Evolutionary conservation across 2,329 filamentous ascomycete genomes (phyloP), one percentile per base, ranked within the genome.

Genomic region (Catunica adiposa): DNA sequence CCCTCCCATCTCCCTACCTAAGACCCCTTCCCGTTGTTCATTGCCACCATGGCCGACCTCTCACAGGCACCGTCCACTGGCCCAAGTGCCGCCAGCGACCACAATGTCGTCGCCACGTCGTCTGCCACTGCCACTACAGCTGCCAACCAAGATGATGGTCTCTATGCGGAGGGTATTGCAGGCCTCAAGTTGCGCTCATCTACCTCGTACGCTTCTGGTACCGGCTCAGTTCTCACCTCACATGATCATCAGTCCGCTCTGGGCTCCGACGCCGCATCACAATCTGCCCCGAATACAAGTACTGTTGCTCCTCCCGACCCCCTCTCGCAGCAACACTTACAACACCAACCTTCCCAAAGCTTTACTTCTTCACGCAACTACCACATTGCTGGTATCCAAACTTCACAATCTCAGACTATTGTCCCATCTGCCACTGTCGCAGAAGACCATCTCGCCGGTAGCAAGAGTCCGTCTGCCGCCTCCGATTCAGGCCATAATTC

Each of bases 111-210:
- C 48, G 48, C 29, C 26, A 26, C 48, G 15, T 29, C 23, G 14
- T 31, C 31, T 57, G 46, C 31, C 46, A 53, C 29, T 57, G 44
- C 25, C 37, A 53, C 44, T 44, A 42, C 51, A 44, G 56, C 20
- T 44, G 34, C n/a, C 53, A 55, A 44, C 40, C 40, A 44, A 17
- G 20, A n/a, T 44, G 40, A 44, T 22, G 17, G 15, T 44, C n/a
- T 17, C 20, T 20, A 22, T 8, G 15, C 40, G 15, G 20, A 44
- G 7, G 8, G 40, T 34, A 5, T 34, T 44, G 40, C 15, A n/a
- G 40, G 20, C 48, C 15, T 15, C 7, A 25, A 51, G 5, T 31
- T 17, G 26, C 48, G 25, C 7, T 51, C 47, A 51, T 23, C 26
- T 51, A 15, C 26, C 26, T 9, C 48, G 15, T 22, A 44, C 20